Conservation (phyloP, 768 basidiomycete species). For the Hericium coralloides region DNA sequence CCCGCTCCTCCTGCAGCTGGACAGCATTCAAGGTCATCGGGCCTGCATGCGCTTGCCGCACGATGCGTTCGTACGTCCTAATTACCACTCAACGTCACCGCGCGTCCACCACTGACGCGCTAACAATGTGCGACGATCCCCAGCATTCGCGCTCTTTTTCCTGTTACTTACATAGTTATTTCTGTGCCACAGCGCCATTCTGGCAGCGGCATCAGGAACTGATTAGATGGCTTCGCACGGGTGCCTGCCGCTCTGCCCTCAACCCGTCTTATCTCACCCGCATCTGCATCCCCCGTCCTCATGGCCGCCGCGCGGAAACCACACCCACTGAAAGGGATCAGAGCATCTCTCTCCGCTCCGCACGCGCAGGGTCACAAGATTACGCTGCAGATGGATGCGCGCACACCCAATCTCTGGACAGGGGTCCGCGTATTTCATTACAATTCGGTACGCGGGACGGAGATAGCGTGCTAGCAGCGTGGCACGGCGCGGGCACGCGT, state of each 20-base stretch:
- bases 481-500: neutral
- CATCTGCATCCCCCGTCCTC: too few relatives aligned
- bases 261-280: too few relatives aligned
- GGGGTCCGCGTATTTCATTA: too few relatives aligned
- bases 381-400: neutral
- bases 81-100: neutral
- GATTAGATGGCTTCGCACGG: too few relatives aligned
- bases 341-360: neutral
- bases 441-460: neutral
- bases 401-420: too few relatives aligned
- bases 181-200: neutral
- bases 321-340: too few relatives aligned
- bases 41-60: neutral
- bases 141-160: neutral
- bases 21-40: neutral
- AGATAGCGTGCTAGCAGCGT: constrained; percentile 3
- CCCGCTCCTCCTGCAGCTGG: neutral
- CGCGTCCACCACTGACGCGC: too few relatives aligned
- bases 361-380: neutral
- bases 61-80: neutral
- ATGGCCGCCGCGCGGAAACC: too few relatives aligned
- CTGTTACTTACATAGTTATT: neutral
- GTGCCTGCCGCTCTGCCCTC: too few relatives aligned
- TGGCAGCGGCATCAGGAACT: too few relatives aligned
- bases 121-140: neutral